Base-by-base conservation (phyloP, 257 asterid genomes). In the Solanum clarkiae region DNA sequence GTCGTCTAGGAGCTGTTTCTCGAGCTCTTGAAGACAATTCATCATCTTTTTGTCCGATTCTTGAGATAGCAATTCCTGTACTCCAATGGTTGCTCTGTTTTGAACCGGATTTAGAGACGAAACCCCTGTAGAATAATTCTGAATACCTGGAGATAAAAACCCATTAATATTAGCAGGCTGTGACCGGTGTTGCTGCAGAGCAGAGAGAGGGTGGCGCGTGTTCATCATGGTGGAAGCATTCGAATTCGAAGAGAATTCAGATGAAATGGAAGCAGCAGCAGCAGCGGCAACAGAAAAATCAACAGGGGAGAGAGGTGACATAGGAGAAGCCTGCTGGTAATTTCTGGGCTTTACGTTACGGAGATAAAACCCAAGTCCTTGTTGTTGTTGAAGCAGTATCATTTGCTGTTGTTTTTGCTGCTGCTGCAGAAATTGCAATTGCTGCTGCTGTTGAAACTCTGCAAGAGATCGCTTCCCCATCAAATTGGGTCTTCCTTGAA, bases 291-390 rank as follows among this genome's bases (percentile, higher is more conserved):
- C 82, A 24, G 95, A 85, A 57, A 92, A 89, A 87, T 94, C 95
- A 0, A 88, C 91, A 45, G 93, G 91, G 85, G 95, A 92, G 45
- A 89, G 87, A 10, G 95, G 91, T 45, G 94, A 91, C 4, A 92
- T 85, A 70, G 94, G 97, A 7, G 95, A 90, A 5, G 91, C 70
- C 20, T 89, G 92, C 18, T 89, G 94, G 84, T 88, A 92, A 85
- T 85, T 86, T 84, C 98, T 91, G 20, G 85, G 90, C 86, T 91
- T 95, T 80, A 94, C 96, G 94, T 90, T 94, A 47, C 98, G 92
- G 45, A 91, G 89, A 88, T 89, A 91, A 84, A 94, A 84, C 7
- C 93, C 95, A 12, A 90, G 71, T 29, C 92, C 90, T 10, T 89
- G 89, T 80, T 86, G 92, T 45, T 22, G 86, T 47, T 47, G 85